phyloP scores from a whole-genome alignment of 192 early-diverging fungal species.

The Geranomyces michiganensis region DNA sequence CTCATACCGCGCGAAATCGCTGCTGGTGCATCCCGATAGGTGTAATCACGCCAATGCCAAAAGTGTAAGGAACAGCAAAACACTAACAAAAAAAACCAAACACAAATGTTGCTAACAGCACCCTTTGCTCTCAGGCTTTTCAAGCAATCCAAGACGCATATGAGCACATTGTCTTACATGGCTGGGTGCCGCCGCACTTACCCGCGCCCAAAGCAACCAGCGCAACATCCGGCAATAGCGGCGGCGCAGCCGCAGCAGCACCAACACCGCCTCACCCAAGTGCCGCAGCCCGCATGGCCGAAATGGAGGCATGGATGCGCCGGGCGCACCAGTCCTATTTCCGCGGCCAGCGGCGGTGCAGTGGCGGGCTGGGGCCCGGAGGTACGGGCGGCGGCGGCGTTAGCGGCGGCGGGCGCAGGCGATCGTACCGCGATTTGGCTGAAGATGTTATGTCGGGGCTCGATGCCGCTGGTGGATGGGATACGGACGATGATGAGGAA shows the following conservation, averaged over 20 bases:
- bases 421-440: neutral
- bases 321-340: neutral
- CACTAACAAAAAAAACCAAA: too few species aligned
- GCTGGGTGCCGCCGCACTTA: neutral
- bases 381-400: neutral
- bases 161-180: neutral
- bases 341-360: neutral
- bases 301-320: conserved; percentile 17
- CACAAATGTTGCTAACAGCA: neutral
- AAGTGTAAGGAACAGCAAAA: too few species aligned
- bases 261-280: neutral
- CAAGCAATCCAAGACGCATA: conserved; percentile 9
- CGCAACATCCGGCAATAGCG: too few species aligned
- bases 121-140: neutral
- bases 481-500: neutral
- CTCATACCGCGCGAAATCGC: neutral
- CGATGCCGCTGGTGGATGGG: neutral
- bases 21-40: conserved; percentile 18
- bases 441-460: neutral
- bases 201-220: too few species aligned
- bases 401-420: neutral
- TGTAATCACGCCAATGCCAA: conserved; percentile 5
- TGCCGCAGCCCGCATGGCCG: neutral
- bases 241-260: too few species aligned
- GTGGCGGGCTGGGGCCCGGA: neutral